Evolutionary conservation across 2,329 filamentous ascomycete genomes (phyloP).

Genomic region (Emmonsia crescens): DNA sequence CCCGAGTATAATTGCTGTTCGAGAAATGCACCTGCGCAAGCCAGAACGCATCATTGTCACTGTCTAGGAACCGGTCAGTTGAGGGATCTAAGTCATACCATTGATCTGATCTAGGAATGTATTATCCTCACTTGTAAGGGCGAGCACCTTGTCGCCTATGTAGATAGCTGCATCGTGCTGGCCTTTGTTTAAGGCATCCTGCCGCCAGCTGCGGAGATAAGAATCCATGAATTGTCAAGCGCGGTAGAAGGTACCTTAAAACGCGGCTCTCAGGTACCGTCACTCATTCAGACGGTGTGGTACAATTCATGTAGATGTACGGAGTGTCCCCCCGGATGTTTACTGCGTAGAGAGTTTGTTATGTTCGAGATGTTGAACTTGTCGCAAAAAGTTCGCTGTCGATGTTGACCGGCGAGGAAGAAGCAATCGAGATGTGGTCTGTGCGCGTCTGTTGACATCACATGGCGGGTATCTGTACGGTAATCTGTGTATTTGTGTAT

Average conservation of each 20-base stretch:
- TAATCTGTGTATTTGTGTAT: neutral
- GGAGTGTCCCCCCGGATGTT: neutral
- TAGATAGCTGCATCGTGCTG: slow-evolving; percentile 96
- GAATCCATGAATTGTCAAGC: slow-evolving; percentile 58
- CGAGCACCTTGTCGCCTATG: slow-evolving; percentile 91
- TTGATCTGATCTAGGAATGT: slow-evolving; percentile 5
- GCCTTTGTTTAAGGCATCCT: slow-evolving; percentile 89
- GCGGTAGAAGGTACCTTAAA: neutral
- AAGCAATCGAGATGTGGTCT: slow-evolving; percentile 3
- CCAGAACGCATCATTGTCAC: slow-evolving; percentile 92
- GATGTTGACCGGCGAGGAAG: neutral
- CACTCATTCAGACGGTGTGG: neutral
- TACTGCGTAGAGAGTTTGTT: neutral
- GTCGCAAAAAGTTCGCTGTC: neutral
- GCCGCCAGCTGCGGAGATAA: slow-evolving; percentile 86
- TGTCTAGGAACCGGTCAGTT: slow-evolving; percentile 45
- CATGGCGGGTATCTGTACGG: neutral
- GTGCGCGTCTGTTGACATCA: slow-evolving; percentile 6
- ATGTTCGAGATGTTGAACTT: neutral
- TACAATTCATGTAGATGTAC: neutral
- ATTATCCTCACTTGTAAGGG: slow-evolving; percentile 61
- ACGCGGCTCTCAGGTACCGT: neutral
- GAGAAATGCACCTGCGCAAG: slow-evolving; percentile 97
- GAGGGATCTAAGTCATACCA: neutral
- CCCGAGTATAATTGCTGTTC: slow-evolving; percentile 87